Percentiles rank a stretch among this genome's conserved stretches.
These are phyloP conservation scores for Candida coquimbonensis DNA, from an alignment of 805 yeast genomes.

Conservation along the genomic window DNA sequence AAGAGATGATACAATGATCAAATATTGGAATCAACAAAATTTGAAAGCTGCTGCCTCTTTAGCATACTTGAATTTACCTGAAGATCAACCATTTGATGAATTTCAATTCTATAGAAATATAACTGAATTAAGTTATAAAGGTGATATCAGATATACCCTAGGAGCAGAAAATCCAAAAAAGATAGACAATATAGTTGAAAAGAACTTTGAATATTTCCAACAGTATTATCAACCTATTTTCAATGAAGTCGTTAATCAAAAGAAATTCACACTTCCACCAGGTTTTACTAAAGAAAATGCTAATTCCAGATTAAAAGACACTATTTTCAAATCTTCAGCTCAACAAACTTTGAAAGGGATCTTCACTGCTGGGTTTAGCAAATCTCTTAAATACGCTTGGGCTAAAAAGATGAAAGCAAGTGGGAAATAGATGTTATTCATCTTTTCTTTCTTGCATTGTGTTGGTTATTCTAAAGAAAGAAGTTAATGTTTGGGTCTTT, in stretches of 20 bases:
- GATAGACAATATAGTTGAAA: constrained; percentile 74
- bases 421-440: constrained; percentile 8
- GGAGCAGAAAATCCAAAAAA: constrained; percentile 93
- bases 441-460: constrained; percentile 2
- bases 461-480: background rate
- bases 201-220: constrained; percentile 66
- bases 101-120: constrained; percentile 67
- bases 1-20: constrained; percentile 54
- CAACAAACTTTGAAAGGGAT: constrained; percentile 79
- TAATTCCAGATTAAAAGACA: constrained; percentile 34
- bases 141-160: constrained; percentile 79
- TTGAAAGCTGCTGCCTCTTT: constrained; percentile 70
- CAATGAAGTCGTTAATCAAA: constrained; percentile 29
- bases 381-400: constrained; percentile 65
- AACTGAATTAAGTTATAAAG: constrained; percentile 76
- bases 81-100: constrained; percentile 40
- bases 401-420: constrained; percentile 51
- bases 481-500: no score
- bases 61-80: constrained; percentile 31
- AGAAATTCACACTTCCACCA: constrained; percentile 29
- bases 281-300: constrained; percentile 33
- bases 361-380: constrained; percentile 75
- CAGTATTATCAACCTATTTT: constrained; percentile 62
- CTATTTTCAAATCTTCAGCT: constrained; percentile 63
- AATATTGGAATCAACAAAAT: constrained; percentile 68